Evolutionary conservation across 495 filamentous ascomycete genomes (phyloP), one percentile per base, ranked within the genome.

Genomic region (Aspergillus wentii): DNA sequence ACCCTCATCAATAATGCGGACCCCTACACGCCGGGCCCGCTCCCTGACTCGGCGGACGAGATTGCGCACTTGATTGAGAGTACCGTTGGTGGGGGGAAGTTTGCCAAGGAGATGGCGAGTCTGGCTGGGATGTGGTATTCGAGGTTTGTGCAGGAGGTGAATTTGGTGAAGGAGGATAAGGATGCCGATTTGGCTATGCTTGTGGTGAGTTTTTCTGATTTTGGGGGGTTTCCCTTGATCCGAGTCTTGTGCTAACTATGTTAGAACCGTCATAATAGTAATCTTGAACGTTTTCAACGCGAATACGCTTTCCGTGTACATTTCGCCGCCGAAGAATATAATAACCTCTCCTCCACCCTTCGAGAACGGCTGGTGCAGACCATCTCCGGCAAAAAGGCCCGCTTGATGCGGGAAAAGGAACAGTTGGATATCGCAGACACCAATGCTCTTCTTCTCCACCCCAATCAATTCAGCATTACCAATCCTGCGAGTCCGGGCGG

Each of bases 371-470:
- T 97, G 27, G 80, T 86, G 49, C 81, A 90, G 46, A 77, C 68
- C 13, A 76, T 97, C 34, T 81, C 76, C 10, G 70, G 77, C 21
- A 91, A 90, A 53, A 85, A 86, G 35, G 72, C 75, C 34, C 76
- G 84, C 29, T 66, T 98, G 26, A 76, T 82, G 51, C 82, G 83
- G 41, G 92, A 98, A 48, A 96, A 94, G 55, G 94, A 97, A 45
- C 63, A 80, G 53, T 59, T 94, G 23, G 92, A 97, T 45, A 86
- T 96, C 23, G 77, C 82, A 10, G 94, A 97, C 50, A 83, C 78
- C 41, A 94, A 85, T 47, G 86, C 92, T 9, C 75, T 94, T 4
- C 79, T 95, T 20, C 76, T 95, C 5, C 88, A 97, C 50, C 90
- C 94, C 10, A 91, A 83, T 46, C 92, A 98, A 54, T 96, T 89